A percentile compares a stretch with the other conserved stretches of the same genome.
Evolutionary conservation across 2,329 filamentous ascomycete genomes (phyloP).

Genomic region (Cytospora piceae): DNA sequence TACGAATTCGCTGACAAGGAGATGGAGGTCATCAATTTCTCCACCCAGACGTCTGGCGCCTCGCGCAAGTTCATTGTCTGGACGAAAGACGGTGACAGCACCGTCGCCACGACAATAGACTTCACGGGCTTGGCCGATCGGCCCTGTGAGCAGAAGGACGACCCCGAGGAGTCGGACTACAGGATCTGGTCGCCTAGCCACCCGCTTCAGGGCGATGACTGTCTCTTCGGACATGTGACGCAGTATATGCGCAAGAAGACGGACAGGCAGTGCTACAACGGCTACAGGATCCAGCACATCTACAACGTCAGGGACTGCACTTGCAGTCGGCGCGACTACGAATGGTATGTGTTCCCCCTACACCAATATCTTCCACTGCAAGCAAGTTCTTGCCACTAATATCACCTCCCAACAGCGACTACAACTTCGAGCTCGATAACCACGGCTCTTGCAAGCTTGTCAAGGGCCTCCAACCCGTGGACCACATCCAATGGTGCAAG

Average conservation of each 20-base stretch:
- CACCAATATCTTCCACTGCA: neutral
- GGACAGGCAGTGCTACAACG: slow-evolving; percentile 81
- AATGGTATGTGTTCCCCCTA: slow-evolving; percentile 70
- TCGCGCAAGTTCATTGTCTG: slow-evolving; percentile 92
- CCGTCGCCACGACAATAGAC: slow-evolving; percentile 82
- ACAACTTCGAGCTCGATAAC: slow-evolving; percentile 82
- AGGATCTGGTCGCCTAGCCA: slow-evolving; percentile 86
- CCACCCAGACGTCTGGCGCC: slow-evolving; percentile 84
- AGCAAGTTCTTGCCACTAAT: slow-evolving; percentile 35
- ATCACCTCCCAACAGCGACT: slow-evolving; percentile 64
- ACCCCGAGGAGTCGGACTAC: slow-evolving; percentile 68
- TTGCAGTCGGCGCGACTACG: slow-evolving; percentile 84
- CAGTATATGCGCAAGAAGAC: slow-evolving; percentile 89
- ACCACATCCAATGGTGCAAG: slow-evolving; percentile 55
- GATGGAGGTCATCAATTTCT: slow-evolving; percentile 77
- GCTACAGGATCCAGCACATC: slow-evolving; percentile 69
- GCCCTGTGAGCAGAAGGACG: slow-evolving; percentile 70
- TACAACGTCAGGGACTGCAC: slow-evolving; percentile 78
- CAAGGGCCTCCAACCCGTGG: slow-evolving; percentile 66
- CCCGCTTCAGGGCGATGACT: slow-evolving; percentile 75
- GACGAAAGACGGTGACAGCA: slow-evolving; percentile 65
- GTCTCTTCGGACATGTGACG: slow-evolving; percentile 89
- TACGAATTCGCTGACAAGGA: slow-evolving; percentile 74
- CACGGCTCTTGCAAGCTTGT: slow-evolving; percentile 81
- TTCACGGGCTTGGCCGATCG: slow-evolving; percentile 80